phyloP scores from a whole-genome alignment of 2,329 filamentous ascomycete genomes.

The Rhynchosporium secalis region DNA sequence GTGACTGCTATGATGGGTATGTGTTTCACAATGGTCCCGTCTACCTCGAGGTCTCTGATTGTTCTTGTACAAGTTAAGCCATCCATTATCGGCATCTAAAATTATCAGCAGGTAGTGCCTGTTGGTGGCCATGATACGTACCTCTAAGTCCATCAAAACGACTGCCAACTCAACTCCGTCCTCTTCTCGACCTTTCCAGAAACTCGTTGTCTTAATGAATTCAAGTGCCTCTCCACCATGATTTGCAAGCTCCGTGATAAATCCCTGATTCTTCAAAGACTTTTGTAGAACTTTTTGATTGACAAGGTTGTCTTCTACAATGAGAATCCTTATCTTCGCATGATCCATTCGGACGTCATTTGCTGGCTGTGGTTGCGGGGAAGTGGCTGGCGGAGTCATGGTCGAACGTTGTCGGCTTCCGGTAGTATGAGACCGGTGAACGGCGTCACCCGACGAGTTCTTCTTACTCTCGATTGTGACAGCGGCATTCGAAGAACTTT shows the following conservation, averaged over 20 bases:
- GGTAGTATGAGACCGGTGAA: slow-evolving; percentile 27
- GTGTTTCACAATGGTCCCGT: slow-evolving; percentile 61
- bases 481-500: slow-evolving; percentile 25
- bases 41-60: slow-evolving; percentile 67
- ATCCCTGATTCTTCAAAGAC: slow-evolving; percentile 60
- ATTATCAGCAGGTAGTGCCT: neutral
- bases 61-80: slow-evolving; percentile 70
- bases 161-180: slow-evolving; percentile 59
- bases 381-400: slow-evolving; percentile 7
- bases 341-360: slow-evolving; percentile 23
- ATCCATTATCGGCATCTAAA: slow-evolving; percentile 75
- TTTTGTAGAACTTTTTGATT: slow-evolving; percentile 65
- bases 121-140: neutral
- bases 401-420: slow-evolving; percentile 16
- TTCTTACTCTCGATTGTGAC: slow-evolving; percentile 30
- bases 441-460: slow-evolving; percentile 28
- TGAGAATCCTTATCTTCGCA: slow-evolving; percentile 51
- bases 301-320: slow-evolving; percentile 68
- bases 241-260: slow-evolving; percentile 62
- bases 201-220: slow-evolving; percentile 54
- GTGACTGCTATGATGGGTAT: slow-evolving; percentile 84
- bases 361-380: slow-evolving; percentile 13
- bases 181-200: slow-evolving; percentile 49
- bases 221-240: slow-evolving; percentile 64
- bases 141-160: slow-evolving; percentile 75